Evolutionary conservation across 192 early-diverging fungal species (phyloP), one percentile per base, ranked within the genome.

Genomic region (Rhizophagus clarus): DNA sequence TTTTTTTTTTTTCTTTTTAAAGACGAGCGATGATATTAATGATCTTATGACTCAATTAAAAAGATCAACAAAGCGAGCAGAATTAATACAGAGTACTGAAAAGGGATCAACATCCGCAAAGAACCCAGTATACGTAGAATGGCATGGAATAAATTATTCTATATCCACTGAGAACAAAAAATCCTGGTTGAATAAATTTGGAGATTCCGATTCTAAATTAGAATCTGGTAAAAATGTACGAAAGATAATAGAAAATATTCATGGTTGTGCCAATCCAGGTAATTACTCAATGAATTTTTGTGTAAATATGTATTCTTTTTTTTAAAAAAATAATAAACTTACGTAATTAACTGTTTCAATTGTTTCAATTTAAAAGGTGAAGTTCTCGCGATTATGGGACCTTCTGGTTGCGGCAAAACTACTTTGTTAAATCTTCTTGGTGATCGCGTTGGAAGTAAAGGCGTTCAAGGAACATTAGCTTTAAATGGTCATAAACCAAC

Each of bases 331-430:
- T 26, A 22, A 26, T 8, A 22, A n/a, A 49, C 17, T 42, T n/a
- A 42, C 22, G 17, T 31, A 17, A 40, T 40, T 40, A n/a, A n/a
- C n/a, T n/a, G n/a, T n/a, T n/a, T n/a, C n/a, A 14, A 32, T 32
- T 32, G 3, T 32, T 32, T 3, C 32, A 32, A 32, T 32, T 32
- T 32, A 37, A 12, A 28, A 63, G 51, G 34, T 0, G 74, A 88
- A 24, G 73, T 93, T 22, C 84, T 90, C 0, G 91, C 88, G n/a
- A 90, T 93, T 69, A 87, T 93, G 83, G 92, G 92, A 7, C 89
- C 90, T 0, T 89, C 88, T 47, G 74, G 74, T 15, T 63, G 74
- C 24, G 92, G 92, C 40, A 93, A 93, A 79, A 91, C 92, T 17
- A 90, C 91, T 3, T 72, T 93, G 62, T 84, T 93, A 20, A 90